Percentiles rank a stretch among this genome's conserved stretches.
These are phyloP conservation scores for Penicillium sp. DNA, from an alignment of 2,329 filamentous ascomycete genomes.

Conservation along the genomic window DNA sequence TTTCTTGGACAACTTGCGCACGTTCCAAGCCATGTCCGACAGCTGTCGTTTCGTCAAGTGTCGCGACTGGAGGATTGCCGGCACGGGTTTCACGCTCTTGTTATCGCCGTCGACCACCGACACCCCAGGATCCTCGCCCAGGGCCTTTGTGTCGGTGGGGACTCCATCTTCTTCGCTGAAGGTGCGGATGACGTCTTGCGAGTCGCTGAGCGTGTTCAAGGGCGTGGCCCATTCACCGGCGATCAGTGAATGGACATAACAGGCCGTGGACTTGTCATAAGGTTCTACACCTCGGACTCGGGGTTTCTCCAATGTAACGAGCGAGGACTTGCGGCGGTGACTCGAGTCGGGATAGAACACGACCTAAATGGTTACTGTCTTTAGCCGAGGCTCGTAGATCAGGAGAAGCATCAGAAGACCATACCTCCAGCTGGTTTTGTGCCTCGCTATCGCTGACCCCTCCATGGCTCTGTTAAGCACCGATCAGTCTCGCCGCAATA, in stretches of 20 bases:
- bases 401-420: background rate
- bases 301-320: constrained; percentile 46
- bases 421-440: constrained; percentile 37
- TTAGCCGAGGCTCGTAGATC: background rate
- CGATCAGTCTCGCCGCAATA: constrained; percentile 11
- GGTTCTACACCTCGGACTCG: constrained; percentile 36
- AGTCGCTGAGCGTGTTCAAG: constrained; percentile 6
- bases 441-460: constrained; percentile 34
- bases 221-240: constrained; percentile 34
- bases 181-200: constrained; percentile 17
- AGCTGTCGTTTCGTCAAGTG: constrained; percentile 91
- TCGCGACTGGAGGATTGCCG: constrained; percentile 57
- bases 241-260: constrained; percentile 59
- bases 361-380: constrained; percentile 42
- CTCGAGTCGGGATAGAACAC: constrained; percentile 51
- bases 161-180: constrained; percentile 13
- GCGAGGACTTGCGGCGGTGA: constrained; percentile 58
- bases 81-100: constrained; percentile 22
- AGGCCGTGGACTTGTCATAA: constrained; percentile 47
- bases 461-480: constrained; percentile 26
- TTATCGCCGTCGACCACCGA: constrained; percentile 26
- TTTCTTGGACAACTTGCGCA: constrained; percentile 81
- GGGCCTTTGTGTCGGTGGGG: constrained; percentile 18
- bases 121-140: constrained; percentile 20
- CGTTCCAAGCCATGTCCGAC: constrained; percentile 94